These are phyloP conservation scores for Cryoendolithus antarcticus DNA, from an alignment of 2,329 filamentous ascomycete genomes.

Conservation along the genomic window DNA sequence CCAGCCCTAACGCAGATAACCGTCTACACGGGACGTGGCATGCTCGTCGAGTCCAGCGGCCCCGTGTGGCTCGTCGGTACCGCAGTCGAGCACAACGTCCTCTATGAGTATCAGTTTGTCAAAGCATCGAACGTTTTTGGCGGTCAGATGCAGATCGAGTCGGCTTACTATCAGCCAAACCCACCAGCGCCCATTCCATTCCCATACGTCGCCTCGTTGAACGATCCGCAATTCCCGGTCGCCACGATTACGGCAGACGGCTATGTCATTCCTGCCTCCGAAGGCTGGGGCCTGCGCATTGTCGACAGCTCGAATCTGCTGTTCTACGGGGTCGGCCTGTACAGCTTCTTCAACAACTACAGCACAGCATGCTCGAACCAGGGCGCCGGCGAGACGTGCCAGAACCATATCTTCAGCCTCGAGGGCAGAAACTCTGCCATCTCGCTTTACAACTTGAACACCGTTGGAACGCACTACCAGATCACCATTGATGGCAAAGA, in stretches of 20 bases:
- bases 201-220: slow-evolving; percentile 10
- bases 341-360: slow-evolving; percentile 42
- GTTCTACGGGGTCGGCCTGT: slow-evolving; percentile 53
- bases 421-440: slow-evolving; percentile 27
- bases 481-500: slow-evolving; percentile 32
- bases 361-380: slow-evolving; percentile 26
- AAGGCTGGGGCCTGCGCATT: slow-evolving; percentile 50
- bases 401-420: slow-evolving; percentile 37
- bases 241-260: slow-evolving; percentile 5
- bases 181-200: slow-evolving; percentile 60
- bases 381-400: slow-evolving; percentile 31
- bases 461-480: slow-evolving; percentile 30
- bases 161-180: slow-evolving; percentile 74
- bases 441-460: slow-evolving; percentile 36
- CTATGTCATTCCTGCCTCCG: slow-evolving; percentile 21
- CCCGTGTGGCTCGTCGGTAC: slow-evolving; percentile 52
- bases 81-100: slow-evolving; percentile 44
- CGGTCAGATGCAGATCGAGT: slow-evolving; percentile 58
- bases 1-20: slow-evolving; percentile 48
- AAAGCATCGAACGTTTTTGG: slow-evolving; percentile 70
- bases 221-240: no score
- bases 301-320: slow-evolving; percentile 43
- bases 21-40: slow-evolving; percentile 82
- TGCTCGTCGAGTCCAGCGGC: slow-evolving; percentile 62
- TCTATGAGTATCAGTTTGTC: slow-evolving; percentile 72